Conservation (phyloP, 179 eudicot genomes). For the Silene coronaria region DNA sequence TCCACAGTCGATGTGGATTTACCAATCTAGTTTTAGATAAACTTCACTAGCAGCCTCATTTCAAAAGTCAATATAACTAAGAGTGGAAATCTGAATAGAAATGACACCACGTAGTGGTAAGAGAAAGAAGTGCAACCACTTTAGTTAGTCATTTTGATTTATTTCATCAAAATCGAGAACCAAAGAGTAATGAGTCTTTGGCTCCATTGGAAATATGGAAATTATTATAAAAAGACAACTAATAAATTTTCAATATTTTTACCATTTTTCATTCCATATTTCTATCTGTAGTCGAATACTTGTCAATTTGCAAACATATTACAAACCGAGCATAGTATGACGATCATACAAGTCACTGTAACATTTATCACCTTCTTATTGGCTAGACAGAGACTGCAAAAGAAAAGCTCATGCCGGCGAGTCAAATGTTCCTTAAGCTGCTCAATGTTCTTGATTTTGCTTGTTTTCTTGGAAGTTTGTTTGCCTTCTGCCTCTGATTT, state of each 20-base stretch:
- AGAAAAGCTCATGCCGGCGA: conserved; percentile 63
- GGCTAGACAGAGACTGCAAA: conserved; percentile 82
- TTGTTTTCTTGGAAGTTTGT: conserved; percentile 42
- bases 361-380: conserved; percentile 55
- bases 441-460: conserved; percentile 59
- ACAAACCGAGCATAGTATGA: not conserved
- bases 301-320: not conserved
- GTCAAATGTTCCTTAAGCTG: conserved; percentile 74
- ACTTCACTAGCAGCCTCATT: not conserved
- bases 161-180: no score
- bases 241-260: not conserved
- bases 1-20: not conserved
- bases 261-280: not conserved
- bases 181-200: no score
- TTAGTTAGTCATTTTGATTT: no score
- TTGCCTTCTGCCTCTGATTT: conserved; percentile 42
- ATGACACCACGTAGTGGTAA: not conserved
- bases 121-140: no score
- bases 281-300: not conserved
- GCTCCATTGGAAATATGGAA: no score
- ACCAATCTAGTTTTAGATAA: not conserved
- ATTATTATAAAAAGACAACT: not conserved
- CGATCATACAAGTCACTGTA: not conserved
- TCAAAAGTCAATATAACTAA: not conserved
- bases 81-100: not conserved